A percentile compares a stretch with the other conserved stretches of the same genome.
Evolutionary conservation across 1,139 yeast genomes (phyloP).

Genomic region (Magnusiomyces starmeri): DNA sequence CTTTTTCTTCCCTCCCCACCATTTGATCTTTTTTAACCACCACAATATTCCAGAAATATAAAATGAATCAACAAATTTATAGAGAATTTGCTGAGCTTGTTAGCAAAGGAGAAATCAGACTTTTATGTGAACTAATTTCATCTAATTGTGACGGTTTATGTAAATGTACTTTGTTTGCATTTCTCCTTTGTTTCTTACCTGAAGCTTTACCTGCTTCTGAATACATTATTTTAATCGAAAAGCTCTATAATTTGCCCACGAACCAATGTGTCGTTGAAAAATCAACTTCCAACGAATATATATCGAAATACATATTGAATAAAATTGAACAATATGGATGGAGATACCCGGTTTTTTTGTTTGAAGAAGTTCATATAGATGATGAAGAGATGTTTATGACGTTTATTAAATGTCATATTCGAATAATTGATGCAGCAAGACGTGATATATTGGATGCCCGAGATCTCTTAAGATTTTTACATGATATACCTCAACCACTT

Average conservation of each 20-base stretch:
- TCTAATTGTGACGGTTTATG: not conserved
- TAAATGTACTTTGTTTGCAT: not conserved
- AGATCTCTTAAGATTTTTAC: not conserved
- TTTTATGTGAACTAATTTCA: not conserved
- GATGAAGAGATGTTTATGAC: not conserved
- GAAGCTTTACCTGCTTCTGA: not conserved
- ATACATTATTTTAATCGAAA: not conserved
- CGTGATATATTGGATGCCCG: not conserved
- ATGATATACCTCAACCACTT: not conserved
- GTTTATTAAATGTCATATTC: conserved; percentile 4
- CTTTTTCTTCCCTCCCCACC: no score
- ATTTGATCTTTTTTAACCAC: no score
- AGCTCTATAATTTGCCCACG: not conserved
- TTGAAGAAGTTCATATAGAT: not conserved
- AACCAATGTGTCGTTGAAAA: not conserved
- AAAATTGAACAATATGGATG: not conserved
- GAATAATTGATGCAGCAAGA: conserved; percentile 2
- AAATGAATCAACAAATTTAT: no score
- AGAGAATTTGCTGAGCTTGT: conserved; percentile 2
- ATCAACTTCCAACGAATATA: not conserved
- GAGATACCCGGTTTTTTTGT: not conserved
- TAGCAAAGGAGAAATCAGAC: conserved; percentile 1
- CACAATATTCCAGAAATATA: no score
- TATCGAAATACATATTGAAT: not conserved
- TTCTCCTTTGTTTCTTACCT: conserved; percentile 5